These are phyloP conservation scores for Zygoascus hellenicus DNA, from an alignment of 1,139 yeast species.

Conservation along the genomic window DNA sequence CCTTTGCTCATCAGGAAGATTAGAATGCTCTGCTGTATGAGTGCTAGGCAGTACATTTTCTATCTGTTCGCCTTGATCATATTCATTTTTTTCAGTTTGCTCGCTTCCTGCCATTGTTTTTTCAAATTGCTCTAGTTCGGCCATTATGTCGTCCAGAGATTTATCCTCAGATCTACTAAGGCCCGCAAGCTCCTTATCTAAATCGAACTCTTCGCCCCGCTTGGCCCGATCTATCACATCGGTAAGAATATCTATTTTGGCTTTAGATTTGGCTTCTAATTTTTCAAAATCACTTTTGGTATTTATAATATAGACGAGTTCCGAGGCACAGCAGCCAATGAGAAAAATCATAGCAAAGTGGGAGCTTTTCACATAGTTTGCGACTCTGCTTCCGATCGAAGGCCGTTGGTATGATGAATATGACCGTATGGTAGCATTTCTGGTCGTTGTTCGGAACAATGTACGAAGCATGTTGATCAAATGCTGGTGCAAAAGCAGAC, in stretches of 20 bases:
- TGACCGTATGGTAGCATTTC: no score
- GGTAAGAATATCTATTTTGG: conserved; percentile 9
- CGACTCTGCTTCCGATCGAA: neutral
- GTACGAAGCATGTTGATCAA: no score
- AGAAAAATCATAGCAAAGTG: conserved; percentile 15
- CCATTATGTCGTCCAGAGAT: conserved; percentile 14
- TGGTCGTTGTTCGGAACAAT: no score
- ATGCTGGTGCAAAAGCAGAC: no score
- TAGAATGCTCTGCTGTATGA: no score
- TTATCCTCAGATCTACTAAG: conserved; percentile 7
- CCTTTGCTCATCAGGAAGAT: no score
- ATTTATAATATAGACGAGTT: conserved; percentile 18
- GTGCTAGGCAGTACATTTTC: no score
- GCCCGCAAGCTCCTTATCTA: conserved; percentile 15
- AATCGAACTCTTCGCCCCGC: conserved; percentile 16
- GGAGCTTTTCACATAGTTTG: conserved; percentile 9
- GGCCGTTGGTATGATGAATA: neutral
- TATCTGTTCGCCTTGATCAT: no score
- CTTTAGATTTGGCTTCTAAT: conserved; percentile 9
- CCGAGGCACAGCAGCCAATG: conserved; percentile 17
- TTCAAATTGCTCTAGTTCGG: conserved; percentile 16
- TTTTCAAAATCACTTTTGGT: conserved; percentile 15
- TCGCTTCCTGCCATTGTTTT: neutral
- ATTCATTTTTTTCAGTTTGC: neutral
- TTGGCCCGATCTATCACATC: conserved; percentile 11